Evolutionary conservation across 1,139 yeast genomes (phyloP).

Genomic region (Magnusiomyces clavatus): DNA sequence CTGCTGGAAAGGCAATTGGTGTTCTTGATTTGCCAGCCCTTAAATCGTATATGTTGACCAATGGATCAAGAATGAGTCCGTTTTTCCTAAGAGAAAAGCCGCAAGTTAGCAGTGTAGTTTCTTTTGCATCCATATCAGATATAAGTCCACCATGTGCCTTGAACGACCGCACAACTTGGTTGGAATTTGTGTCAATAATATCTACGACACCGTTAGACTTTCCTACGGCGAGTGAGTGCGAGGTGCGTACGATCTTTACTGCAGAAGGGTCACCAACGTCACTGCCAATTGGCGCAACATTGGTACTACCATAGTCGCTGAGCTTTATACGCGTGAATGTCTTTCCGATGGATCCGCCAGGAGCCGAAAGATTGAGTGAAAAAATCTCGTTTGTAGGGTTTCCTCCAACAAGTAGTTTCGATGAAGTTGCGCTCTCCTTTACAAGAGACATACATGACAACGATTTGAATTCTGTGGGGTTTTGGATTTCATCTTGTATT

Average conservation of each 20-base stretch:
- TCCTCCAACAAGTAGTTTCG: slow-evolving; percentile 42
- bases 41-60: slow-evolving; percentile 76
- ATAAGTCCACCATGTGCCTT: slow-evolving; percentile 69
- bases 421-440: slow-evolving; percentile 27
- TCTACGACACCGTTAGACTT: slow-evolving; percentile 62
- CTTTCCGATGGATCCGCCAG: neutral
- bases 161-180: slow-evolving; percentile 52
- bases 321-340: neutral
- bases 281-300: slow-evolving; percentile 25
- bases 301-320: slow-evolving; percentile 28
- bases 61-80: slow-evolving; percentile 58
- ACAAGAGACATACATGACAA: slow-evolving; percentile 28
- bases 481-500: slow-evolving; percentile 23
- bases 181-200: slow-evolving; percentile 60
- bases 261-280: slow-evolving; percentile 21
- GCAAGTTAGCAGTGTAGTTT: slow-evolving; percentile 70
- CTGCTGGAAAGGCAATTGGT: slow-evolving; percentile 84
- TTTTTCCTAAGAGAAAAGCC: slow-evolving; percentile 62
- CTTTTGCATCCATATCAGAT: slow-evolving; percentile 71
- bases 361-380: slow-evolving; percentile 53
- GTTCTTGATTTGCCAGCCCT: slow-evolving; percentile 65
- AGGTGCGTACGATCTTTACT: slow-evolving; percentile 36
- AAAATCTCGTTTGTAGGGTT: slow-evolving; percentile 38
- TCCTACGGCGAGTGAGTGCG: slow-evolving; percentile 51
- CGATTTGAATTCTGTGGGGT: slow-evolving; percentile 24